These are phyloP conservation scores for Cercospora citrullina DNA, from an alignment of 2,329 filamentous ascomycete genomes.

Conservation along the genomic window DNA sequence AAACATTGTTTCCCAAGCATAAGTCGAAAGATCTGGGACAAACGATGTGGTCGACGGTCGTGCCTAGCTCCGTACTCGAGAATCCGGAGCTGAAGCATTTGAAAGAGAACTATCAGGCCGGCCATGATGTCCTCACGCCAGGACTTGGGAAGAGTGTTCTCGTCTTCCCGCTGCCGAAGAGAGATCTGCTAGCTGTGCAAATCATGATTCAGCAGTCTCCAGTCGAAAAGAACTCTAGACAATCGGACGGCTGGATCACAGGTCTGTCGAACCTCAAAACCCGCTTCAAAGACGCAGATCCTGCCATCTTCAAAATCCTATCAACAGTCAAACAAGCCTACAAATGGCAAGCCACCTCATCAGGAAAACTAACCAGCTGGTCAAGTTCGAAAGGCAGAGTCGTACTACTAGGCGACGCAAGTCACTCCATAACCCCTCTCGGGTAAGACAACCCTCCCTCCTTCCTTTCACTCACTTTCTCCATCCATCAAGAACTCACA, in stretches of 20 bases:
- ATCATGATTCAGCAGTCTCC: conserved; percentile 15
- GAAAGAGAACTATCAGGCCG: conserved; percentile 3
- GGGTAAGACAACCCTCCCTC: not conserved
- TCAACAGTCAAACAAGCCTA: conserved; percentile 6
- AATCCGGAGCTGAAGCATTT: conserved; percentile 3
- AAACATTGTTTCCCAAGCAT: conserved; percentile 8
- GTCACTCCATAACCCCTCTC: conserved; percentile 9
- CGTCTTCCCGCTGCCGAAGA: conserved; percentile 5
- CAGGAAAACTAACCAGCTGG: conserved; percentile 7
- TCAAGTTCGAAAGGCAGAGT: conserved; percentile 11
- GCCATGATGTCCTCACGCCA: not conserved
- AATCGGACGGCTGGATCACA: not conserved
- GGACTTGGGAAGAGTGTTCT: conserved; percentile 4
- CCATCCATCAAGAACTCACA: not conserved
- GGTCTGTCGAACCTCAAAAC: conserved; percentile 2
- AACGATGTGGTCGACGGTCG: conserved; percentile 2
- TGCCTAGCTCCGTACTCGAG: conserved; percentile 2
- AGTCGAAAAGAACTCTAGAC: not conserved
- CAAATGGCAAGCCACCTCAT: conserved; percentile 14
- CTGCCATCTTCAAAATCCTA: conserved; percentile 9
- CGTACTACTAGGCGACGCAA: conserved; percentile 16
- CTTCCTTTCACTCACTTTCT: not conserved
- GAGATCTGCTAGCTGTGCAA: conserved; percentile 8
- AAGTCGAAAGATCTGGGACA: conserved; percentile 1
- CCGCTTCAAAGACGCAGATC: conserved; percentile 9